phyloP scores from a whole-genome alignment of 2,329 filamentous ascomycete species.

The Fusarium caatingaense region DNA sequence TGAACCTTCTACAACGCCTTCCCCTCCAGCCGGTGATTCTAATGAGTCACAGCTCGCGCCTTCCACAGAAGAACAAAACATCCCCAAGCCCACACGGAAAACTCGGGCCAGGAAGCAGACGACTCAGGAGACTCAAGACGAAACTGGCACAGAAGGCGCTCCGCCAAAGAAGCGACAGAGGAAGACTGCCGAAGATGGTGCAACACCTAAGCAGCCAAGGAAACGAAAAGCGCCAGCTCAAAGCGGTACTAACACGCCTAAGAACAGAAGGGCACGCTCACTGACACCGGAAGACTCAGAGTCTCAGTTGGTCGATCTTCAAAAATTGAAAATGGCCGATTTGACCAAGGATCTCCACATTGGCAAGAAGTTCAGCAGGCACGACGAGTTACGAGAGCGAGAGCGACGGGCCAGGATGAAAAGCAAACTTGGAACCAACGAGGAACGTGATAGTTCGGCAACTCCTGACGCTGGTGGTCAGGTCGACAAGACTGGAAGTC shows the following conservation, averaged over 20 bases:
- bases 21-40: slow-evolving; percentile 11
- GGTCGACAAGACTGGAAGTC: slow-evolving; percentile 38
- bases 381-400: slow-evolving; percentile 77
- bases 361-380: slow-evolving; percentile 80
- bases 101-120: slow-evolving; percentile 36
- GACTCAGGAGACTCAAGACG: slow-evolving; percentile 22
- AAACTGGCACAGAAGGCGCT: slow-evolving; percentile 29
- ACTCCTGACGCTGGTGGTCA: slow-evolving; percentile 36
- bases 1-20: slow-evolving; percentile 32
- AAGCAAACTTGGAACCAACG: slow-evolving; percentile 46
- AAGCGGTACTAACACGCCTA: slow-evolving; percentile 43
- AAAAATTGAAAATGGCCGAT: slow-evolving; percentile 77
- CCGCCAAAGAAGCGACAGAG: slow-evolving; percentile 50
- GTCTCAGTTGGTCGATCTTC: slow-evolving; percentile 70
- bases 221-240: slow-evolving; percentile 46
- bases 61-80: slow-evolving; percentile 12
- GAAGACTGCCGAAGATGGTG: slow-evolving; percentile 43
- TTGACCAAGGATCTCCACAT: slow-evolving; percentile 76
- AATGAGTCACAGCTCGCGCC: slow-evolving; percentile 21
- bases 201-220: slow-evolving; percentile 37
- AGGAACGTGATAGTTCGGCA: slow-evolving; percentile 37
- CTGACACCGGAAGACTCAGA: slow-evolving; percentile 74
- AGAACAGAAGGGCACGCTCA: slow-evolving; percentile 57
- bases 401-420: slow-evolving; percentile 61
- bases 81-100: slow-evolving; percentile 24